Conservation (phyloP, 2,329 filamentous ascomycete species). For the Atkinsonella hypoxylon region DNA sequence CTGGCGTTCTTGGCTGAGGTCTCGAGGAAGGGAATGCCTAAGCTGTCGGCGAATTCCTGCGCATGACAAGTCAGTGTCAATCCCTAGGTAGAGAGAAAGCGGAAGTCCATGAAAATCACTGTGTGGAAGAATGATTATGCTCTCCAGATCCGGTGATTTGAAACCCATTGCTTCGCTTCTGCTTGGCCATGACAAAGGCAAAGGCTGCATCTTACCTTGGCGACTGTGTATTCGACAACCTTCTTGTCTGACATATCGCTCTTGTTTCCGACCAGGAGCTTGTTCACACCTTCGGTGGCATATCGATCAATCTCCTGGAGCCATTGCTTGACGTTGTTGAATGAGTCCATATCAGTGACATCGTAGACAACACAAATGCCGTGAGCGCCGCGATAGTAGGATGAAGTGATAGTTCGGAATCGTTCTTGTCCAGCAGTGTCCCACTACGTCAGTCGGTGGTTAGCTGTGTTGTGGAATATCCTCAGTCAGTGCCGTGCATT, state of each 20-base stretch:
- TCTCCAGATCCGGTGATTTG: no score
- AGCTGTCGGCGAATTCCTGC: conserved; percentile 96
- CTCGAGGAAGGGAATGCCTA: conserved; percentile 98
- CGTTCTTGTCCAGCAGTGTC: conserved; percentile 98
- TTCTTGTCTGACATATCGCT: conserved; percentile 99
- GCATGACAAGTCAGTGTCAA: conserved; percentile 11
- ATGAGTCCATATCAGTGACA: conserved; percentile 99
- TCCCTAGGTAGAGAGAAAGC: neutral
- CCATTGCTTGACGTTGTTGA: conserved; percentile 99
- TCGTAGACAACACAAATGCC: conserved; percentile 99
- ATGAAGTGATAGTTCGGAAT: conserved; percentile 98
- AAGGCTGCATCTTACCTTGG: conserved; percentile 62
- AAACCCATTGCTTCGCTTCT: neutral
- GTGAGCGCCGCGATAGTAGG: conserved; percentile 97
- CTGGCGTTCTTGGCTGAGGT: conserved; percentile 99
- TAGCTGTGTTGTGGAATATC: neutral
- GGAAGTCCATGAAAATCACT: neutral
- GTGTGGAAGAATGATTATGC: no score
- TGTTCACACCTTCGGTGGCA: conserved; percentile 98
- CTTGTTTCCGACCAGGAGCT: conserved; percentile 98
- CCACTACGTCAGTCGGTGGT: conserved; percentile 51
- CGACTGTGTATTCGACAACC: conserved; percentile 98
- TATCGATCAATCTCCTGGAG: conserved; percentile 99
- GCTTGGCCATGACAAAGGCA: neutral
- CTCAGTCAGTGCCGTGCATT: neutral